Evolutionary conservation across 768 basidiomycete species (phyloP).

Genomic region (Megacollybia marginata): DNA sequence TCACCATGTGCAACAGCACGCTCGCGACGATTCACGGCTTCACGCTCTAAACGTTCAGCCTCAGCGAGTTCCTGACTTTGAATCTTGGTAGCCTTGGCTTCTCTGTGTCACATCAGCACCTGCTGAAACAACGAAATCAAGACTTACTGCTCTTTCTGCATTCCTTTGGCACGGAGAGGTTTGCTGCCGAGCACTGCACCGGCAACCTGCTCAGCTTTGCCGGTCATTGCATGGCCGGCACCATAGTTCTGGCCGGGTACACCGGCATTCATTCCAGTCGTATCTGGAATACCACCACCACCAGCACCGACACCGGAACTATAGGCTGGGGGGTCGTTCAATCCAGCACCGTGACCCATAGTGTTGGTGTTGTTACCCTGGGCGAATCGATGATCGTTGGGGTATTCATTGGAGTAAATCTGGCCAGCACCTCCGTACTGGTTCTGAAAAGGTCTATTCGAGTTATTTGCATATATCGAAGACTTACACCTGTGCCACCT

Average conservation of each 20-base stretch:
- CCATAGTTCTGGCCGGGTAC: conserved; percentile 4
- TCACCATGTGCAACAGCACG: conserved; percentile 46
- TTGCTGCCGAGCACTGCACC: conserved; percentile 38
- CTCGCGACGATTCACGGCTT: conserved; percentile 40
- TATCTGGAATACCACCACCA: not conserved
- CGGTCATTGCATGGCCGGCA: conserved; percentile 27
- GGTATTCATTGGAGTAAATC: too few relatives aligned
- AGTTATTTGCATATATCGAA: too few relatives aligned
- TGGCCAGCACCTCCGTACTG: too few relatives aligned
- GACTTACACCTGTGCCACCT: not conserved
- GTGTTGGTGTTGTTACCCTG: not conserved
- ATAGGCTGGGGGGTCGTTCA: too few relatives aligned
- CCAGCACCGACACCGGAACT: not conserved
- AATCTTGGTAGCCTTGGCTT: conserved; percentile 35
- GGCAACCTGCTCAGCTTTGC: conserved; percentile 41
- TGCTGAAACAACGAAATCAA: not conserved
- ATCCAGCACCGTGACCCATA: too few relatives aligned
- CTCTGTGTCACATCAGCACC: conserved; percentile 17
- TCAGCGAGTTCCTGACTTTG: conserved; percentile 44
- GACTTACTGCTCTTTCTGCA: conserved; percentile 40
- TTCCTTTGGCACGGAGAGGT: conserved; percentile 39
- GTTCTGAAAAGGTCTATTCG: too few relatives aligned
- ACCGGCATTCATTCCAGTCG: not conserved
- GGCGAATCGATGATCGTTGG: too few relatives aligned
- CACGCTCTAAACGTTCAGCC: conserved; percentile 46